Base-by-base conservation (phyloP, 23 red algal species). In the Pyropia haitanensis region DNA sequence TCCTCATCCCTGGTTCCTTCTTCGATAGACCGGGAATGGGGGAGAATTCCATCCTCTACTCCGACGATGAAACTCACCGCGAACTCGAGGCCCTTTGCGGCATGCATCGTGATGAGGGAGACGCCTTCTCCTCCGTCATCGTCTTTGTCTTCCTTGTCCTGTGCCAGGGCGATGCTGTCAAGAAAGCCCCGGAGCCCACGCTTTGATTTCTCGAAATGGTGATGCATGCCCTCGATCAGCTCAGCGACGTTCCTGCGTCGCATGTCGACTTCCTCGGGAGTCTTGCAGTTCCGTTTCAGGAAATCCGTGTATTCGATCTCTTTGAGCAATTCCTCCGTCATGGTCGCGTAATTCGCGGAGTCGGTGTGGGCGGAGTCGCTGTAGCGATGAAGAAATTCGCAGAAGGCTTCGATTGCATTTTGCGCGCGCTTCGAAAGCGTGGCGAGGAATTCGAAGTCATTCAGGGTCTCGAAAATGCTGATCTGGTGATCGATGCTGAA, bases 71-170 rank as follows among this genome's bases (percentile, higher is more conserved):
- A 60, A 5, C 51, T 44, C 48, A 29, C 68, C 25, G 21, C 51
- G 26, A 56, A 56, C 51, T 58, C 68, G 6, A 56, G n/a, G 6
- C 52, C 68, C 31, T 72, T 60, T 20, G 31, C 53, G 22, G 68
- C 68, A 25, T 56, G 52, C 68, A 60, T 9, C 39, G 55, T 72
- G 22, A 58, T 60, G 12, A 56, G 52, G 10, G 16, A 18, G 10
- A 60, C 6, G 5, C 28, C 26, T 49, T 72, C 48, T 5, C 25
- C 20, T 27, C 8, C 31, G 32, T 9, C 9, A 9, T 56, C 8
- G 5, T 56, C 68, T 13, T 31, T 9, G 5, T n/a, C n/a, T n/a
- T 23, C 28, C 30, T 9, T 7, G 52, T 25, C 10, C 17, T 5
- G 26, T 9, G 30, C 68, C 17, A 60, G 51, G 5, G 68, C 52